phyloP scores from a whole-genome alignment of 371 early-diverging fungal genomes.

The Dinochytrium kinnereticum region DNA sequence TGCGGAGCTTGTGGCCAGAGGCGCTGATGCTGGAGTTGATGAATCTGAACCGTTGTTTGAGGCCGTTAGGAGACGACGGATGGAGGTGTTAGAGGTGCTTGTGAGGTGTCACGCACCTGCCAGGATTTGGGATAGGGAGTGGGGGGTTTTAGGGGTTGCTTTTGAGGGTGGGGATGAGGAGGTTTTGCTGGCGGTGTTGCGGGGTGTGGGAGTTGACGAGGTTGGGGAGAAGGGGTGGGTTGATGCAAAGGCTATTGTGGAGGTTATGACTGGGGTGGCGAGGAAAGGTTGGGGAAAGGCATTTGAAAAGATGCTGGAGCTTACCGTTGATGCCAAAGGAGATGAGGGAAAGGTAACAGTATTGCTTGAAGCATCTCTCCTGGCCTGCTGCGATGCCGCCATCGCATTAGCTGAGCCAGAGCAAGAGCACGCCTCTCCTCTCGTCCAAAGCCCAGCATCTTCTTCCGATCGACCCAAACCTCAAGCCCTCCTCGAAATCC shows the following conservation, averaged over 20 bases:
- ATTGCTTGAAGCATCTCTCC: neutral
- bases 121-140: conserved; percentile 1
- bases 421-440: neutral
- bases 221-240: neutral
- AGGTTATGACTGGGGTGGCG: neutral
- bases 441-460: neutral
- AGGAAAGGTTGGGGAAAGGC: neutral
- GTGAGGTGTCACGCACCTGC: neutral
- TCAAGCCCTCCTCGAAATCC: neutral
- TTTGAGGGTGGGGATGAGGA: neutral
- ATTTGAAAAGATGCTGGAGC: neutral
- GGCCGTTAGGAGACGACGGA: neutral
- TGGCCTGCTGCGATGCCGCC: neutral
- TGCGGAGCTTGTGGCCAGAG: neutral
- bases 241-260: neutral
- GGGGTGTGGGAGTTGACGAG: neutral
- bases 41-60: neutral
- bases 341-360: neutral
- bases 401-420: neutral
- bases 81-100: neutral
- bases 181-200: neutral
- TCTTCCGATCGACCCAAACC: neutral
- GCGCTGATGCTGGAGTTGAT: conserved; percentile 2
- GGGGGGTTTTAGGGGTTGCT: neutral
- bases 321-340: neutral